A percentile compares a stretch with the other conserved stretches of the same genome.
These are phyloP conservation scores for Skeletonema marinoi DNA, from an alignment of 108 stramenopile genomes.

Conservation along the genomic window DNA sequence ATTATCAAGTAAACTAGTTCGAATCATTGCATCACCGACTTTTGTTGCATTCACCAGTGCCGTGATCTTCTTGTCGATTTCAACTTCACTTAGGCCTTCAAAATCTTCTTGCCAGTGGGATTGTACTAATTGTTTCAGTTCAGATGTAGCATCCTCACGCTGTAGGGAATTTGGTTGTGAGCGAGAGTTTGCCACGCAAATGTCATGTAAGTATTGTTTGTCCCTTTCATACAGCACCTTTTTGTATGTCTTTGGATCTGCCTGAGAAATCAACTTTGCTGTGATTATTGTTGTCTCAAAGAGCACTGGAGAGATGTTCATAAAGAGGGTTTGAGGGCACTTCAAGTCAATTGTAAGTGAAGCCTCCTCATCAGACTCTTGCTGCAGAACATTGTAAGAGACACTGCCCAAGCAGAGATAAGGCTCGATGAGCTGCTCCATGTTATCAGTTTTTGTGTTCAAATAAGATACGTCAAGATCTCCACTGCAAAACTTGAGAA, in stretches of 20 bases:
- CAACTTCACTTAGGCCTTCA: neutral
- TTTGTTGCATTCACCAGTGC: neutral
- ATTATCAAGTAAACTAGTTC: neutral
- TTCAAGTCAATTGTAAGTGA: conserved; percentile 5
- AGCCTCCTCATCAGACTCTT: neutral
- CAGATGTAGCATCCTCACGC: conserved; percentile 1
- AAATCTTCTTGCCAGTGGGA: neutral
- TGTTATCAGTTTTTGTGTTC: conserved; percentile 33
- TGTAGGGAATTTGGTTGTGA: conserved; percentile 1
- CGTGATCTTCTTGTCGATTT: neutral
- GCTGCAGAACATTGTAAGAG: conserved; percentile 10
- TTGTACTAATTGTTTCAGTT: neutral
- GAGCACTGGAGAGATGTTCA: conserved; percentile 9
- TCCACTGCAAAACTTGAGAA: neutral
- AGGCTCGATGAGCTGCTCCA: conserved; percentile 46
- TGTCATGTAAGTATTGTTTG: neutral
- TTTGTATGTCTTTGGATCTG: conserved; percentile 15
- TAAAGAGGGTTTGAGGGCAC: conserved; percentile 13
- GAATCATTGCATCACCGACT: neutral
- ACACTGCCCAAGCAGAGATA: conserved; percentile 20
- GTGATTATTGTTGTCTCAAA: conserved; percentile 16
- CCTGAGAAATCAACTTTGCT: conserved; percentile 10
- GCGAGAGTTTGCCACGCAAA: conserved; percentile 1
- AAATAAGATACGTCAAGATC: conserved; percentile 23
- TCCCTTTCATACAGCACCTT: conserved; percentile 14